These are phyloP conservation scores for Talaromyces pinophilus DNA, from an alignment of 2,329 filamentous ascomycete species.

Conservation along the genomic window DNA sequence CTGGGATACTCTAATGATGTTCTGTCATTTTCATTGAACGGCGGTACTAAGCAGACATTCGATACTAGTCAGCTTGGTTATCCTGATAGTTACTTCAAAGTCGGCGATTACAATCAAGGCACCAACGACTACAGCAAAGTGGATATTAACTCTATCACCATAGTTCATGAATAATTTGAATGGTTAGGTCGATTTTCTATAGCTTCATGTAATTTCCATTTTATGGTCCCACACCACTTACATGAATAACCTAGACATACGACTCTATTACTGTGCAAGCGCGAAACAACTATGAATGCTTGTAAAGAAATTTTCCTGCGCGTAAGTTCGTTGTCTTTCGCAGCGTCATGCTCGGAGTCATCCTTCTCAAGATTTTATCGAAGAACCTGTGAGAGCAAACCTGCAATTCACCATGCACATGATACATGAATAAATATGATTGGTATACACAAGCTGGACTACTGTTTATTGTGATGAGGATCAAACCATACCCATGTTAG, in stretches of 20 bases:
- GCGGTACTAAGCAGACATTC: conserved; percentile 28
- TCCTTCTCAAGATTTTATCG: no score
- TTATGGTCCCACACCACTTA: background rate
- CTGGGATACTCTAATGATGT: conserved; percentile 40
- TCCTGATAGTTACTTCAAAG: conserved; percentile 44
- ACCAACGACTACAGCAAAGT: conserved; percentile 30
- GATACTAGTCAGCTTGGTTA: conserved; percentile 33
- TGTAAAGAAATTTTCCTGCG: no score
- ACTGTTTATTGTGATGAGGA: background rate
- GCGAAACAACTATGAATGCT: no score
- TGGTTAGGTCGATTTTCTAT: background rate
- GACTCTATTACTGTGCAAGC: background rate
- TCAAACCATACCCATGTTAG: background rate
- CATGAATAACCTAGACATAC: background rate
- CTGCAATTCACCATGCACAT: no score
- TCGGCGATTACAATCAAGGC: conserved; percentile 43
- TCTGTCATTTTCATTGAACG: conserved; percentile 38
- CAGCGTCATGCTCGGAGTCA: no score
- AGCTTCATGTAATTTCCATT: background rate
- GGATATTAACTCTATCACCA: conserved; percentile 21
- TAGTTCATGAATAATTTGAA: conserved; percentile 9
- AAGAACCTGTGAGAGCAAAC: no score
- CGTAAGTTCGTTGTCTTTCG: no score
- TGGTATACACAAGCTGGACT: background rate
- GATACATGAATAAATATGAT: background rate